Evolutionary conservation across 1,284 basidiomycete species (phyloP).

Genomic region (Phellinidium pouzarii): DNA sequence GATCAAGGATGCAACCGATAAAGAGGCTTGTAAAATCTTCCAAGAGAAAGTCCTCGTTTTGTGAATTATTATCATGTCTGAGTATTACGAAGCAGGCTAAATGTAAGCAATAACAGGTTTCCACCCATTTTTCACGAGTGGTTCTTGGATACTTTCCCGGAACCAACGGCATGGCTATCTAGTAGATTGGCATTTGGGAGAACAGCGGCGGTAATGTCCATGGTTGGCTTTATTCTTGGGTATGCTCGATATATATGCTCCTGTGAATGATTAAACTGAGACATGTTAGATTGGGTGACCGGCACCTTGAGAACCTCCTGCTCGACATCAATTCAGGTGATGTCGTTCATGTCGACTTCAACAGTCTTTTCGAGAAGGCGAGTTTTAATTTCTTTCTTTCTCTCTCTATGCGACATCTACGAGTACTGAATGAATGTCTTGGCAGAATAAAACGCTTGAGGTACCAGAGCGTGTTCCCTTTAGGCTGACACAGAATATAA

Average conservation of each 20-base stretch:
- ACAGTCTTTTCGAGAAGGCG: conserved; percentile 97
- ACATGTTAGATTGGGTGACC: conserved; percentile 82
- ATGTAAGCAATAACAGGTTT: conserved; percentile 39
- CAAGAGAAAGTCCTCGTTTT: conserved; percentile 48
- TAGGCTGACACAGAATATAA: conserved; percentile 90
- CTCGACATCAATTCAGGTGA: conserved; percentile 88
- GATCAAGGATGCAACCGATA: conserved; percentile 46
- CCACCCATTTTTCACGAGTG: conserved; percentile 93
- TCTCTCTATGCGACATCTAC: no score
- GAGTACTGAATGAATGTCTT: not conserved
- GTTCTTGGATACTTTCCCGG: conserved; percentile 96
- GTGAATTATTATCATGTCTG: conserved; percentile 34
- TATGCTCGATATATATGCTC: conserved; percentile 32
- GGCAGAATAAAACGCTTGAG: conserved; percentile 79
- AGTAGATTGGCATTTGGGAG: conserved; percentile 83
- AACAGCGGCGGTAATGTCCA: conserved; percentile 96
- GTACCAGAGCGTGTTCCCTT: conserved; percentile 94
- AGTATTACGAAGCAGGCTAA: conserved; percentile 29
- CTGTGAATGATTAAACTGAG: not conserved
- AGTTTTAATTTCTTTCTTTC: conserved; percentile 27
- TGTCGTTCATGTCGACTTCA: conserved; percentile 96
- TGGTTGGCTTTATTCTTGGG: conserved; percentile 98
- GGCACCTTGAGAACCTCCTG: conserved; percentile 96
- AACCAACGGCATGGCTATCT: conserved; percentile 91
- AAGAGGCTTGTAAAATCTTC: conserved; percentile 57